These are phyloP conservation scores for Penicillium sclerotigenum DNA, from an alignment of 2,329 filamentous ascomycete species.

Conservation along the genomic window DNA sequence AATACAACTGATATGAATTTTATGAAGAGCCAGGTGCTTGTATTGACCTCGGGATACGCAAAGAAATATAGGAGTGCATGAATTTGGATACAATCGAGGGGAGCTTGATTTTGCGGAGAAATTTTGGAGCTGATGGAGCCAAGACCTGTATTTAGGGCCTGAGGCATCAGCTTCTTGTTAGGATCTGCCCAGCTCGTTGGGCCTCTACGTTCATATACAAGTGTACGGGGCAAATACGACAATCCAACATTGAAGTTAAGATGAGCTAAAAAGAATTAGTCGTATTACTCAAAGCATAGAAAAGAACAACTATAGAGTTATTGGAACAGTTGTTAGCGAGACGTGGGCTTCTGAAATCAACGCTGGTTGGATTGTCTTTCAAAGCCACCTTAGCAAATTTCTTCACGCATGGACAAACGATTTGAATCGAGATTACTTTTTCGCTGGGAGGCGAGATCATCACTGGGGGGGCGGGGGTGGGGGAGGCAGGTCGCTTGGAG, in stretches of 20 bases:
- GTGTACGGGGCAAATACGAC: not conserved
- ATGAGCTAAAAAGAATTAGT: not conserved
- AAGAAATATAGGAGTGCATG: not conserved
- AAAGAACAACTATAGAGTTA: not conserved
- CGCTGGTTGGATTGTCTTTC: not conserved
- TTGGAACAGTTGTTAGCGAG: constrained; percentile 1
- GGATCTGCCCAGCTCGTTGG: not conserved
- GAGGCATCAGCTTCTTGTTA: constrained; percentile 4
- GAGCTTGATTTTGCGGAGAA: constrained; percentile 14
- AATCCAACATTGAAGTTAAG: not conserved
- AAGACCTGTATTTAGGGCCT: constrained; percentile 13
- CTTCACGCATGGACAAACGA: not conserved
- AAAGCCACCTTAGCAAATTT: not conserved
- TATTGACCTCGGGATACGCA: not conserved
- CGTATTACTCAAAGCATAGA: constrained; percentile 12
- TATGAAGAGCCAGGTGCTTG: not conserved
- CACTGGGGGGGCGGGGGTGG: constrained; percentile 55
- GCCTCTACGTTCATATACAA: not conserved
- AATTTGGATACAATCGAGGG: not conserved
- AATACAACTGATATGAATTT: not conserved
- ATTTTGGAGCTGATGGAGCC: constrained; percentile 11
- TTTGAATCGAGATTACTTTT: constrained; percentile 20
- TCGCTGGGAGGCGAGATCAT: not conserved
- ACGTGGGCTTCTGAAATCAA: not conserved
- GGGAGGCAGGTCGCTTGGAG: constrained; percentile 57